Evolutionary conservation across 768 basidiomycete genomes (phyloP).

Genomic region (Gloeostereum incarnatum): DNA sequence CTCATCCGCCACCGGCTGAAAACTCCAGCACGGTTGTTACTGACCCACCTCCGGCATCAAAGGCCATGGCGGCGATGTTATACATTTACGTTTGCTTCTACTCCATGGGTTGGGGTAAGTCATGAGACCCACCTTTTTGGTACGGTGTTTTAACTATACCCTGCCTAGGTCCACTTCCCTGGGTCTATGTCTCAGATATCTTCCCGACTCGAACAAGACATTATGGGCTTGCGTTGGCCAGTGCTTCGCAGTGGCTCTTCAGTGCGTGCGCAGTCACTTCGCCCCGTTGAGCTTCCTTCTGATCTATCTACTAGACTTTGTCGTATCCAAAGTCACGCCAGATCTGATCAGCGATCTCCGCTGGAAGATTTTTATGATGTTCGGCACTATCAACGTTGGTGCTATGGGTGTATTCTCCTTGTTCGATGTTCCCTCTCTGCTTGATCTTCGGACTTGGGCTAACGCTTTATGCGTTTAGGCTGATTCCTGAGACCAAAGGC

Average conservation of each 20-base stretch:
- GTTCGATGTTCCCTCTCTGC: constrained; percentile 23
- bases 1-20: constrained; percentile 46
- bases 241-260: constrained; percentile 75
- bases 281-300: neutral
- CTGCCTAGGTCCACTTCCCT: constrained; percentile 28
- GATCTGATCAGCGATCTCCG: constrained; percentile 50
- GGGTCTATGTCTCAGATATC: constrained; percentile 73
- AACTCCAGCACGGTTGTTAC: constrained; percentile 15
- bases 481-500: constrained; percentile 58
- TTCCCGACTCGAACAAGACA: constrained; percentile 81
- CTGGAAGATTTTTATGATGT: constrained; percentile 73
- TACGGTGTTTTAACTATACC: neutral
- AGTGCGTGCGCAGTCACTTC: constrained; percentile 31
- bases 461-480: constrained; percentile 15
- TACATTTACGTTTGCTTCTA: constrained; percentile 88
- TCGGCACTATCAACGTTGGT: constrained; percentile 63
- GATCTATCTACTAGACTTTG: constrained; percentile 40
- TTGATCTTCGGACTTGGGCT: neutral
- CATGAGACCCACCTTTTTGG: neutral
- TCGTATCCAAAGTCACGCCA: constrained; percentile 65
- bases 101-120: constrained; percentile 73
- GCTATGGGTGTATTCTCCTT: constrained; percentile 62
- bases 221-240: constrained; percentile 68
- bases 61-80: constrained; percentile 80
- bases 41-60: constrained; percentile 39